These are phyloP conservation scores for Dinochytrium kinnereticum DNA, from an alignment of 371 early-diverging fungal genomes.

Conservation along the genomic window DNA sequence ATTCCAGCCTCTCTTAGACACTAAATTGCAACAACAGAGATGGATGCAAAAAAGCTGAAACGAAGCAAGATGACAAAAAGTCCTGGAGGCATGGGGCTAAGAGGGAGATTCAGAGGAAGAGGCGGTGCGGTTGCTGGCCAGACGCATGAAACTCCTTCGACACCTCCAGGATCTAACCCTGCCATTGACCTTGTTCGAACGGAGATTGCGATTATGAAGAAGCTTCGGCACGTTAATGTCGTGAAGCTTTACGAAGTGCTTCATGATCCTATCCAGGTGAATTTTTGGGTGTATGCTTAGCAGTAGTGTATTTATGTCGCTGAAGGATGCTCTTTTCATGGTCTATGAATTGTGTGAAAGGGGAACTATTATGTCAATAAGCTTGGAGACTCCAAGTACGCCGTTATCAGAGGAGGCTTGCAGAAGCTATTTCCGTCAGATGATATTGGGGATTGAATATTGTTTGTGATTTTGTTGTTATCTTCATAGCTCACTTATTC, in stretches of 20 bases:
- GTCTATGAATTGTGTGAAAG: conserved; percentile 86
- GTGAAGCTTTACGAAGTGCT: conserved; percentile 91
- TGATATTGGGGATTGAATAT: conserved; percentile 94
- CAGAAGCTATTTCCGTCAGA: conserved; percentile 76
- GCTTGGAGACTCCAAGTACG: conserved; percentile 54
- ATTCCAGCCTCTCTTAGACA: conserved; percentile 46
- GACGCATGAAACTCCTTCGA: background rate
- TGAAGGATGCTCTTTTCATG: conserved; percentile 58
- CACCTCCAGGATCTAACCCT: conserved; percentile 32
- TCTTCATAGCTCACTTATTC: background rate
- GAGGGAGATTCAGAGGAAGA: conserved; percentile 46
- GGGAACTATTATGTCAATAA: conserved; percentile 76
- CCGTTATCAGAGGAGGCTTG: conserved; percentile 63
- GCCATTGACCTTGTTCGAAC: conserved; percentile 86
- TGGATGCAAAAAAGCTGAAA: conserved; percentile 36
- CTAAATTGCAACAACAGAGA: conserved; percentile 55
- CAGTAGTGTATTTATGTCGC: background rate
- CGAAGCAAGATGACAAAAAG: conserved; percentile 15
- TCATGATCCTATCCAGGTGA: conserved; percentile 77
- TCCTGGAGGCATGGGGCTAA: conserved; percentile 16
- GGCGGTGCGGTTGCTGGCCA: conserved; percentile 24
- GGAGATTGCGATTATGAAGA: conserved; percentile 94
- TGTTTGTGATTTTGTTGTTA: conserved; percentile 56
- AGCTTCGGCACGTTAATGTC: conserved; percentile 86
- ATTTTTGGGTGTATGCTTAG: background rate